Base-by-base conservation (phyloP, 106 monocot genomes). In the Acorus calamus region DNA sequence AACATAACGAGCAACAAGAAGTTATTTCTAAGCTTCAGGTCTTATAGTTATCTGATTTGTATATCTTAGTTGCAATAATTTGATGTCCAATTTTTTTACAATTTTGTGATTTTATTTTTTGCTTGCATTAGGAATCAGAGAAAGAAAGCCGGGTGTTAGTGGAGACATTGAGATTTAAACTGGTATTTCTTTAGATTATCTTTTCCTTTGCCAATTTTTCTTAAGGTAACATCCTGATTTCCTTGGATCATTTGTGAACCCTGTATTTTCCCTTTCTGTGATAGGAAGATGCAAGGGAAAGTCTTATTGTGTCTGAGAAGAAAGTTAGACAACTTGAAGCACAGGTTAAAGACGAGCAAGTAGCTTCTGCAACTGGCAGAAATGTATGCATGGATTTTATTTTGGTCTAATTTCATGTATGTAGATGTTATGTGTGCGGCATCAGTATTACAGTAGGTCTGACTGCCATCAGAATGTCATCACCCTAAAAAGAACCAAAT, bases 241-340 rank as follows among this genome's bases (percentile, higher is more conserved):
- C 28, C 7, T 56, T 48, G 28, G n/a, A n/a, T n/a, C n/a, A n/a
- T 49, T 66, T 74, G 53, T 28, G 11, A 43, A 5, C 49, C 49
- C 49, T 14, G 4, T 64, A 10, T 53, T 57, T 55, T 75, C 44
- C 46, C 59, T 59, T 53, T 69, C 8, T 41, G 48, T 42, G 50
- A 47, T 68, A 94, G 94, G 91, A 96, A 74, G 87, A 91, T 65
- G 76, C 82, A 51, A 87, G 96, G 77, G 85, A 96, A 63, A 96
- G 63, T 66, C 76, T 96, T 66, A 66, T 86, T 41, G 48, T 56
- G 47, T 87, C 96, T 52, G 91, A 96, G 68, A 91, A 91, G 73
- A 96, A 91, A 71, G 74, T 74, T 53, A 73, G 96, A 61, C 87
- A 85, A 62, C 57, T 96, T 55, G 87, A 91, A 84, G 64, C 77